Conservation (phyloP, 495 filamentous ascomycete species). For the Xylaria grammica region DNA sequence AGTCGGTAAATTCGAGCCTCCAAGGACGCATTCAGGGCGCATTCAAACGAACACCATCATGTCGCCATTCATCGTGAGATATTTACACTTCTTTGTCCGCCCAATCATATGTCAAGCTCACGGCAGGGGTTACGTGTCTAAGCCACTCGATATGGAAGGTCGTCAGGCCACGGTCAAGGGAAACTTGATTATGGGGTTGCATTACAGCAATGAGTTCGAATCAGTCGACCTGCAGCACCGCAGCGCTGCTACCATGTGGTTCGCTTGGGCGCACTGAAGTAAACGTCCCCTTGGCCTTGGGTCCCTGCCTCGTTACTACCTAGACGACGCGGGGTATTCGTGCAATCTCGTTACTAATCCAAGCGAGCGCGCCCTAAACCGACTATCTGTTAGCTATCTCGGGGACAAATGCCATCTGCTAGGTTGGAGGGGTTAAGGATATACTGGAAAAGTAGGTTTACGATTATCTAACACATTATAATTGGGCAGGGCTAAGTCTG, state of each 20-base stretch:
- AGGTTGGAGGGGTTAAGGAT: background rate
- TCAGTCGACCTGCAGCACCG: slow-evolving; percentile 6
- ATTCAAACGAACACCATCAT: background rate
- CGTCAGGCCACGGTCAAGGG: background rate
- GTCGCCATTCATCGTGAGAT: slow-evolving; percentile 16
- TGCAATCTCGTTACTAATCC: background rate
- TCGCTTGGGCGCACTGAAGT: background rate
- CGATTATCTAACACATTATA: background rate
- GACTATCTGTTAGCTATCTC: background rate
- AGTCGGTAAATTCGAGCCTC: background rate
- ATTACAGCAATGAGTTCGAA: slow-evolving; percentile 3
- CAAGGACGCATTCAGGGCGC: background rate
- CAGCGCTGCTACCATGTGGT: background rate
- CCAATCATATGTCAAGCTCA: slow-evolving; percentile 5
- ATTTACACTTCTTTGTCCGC: slow-evolving; percentile 1
- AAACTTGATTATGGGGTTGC: slow-evolving; percentile 18
- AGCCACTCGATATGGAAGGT: slow-evolving; percentile 13
- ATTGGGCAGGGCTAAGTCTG: background rate
- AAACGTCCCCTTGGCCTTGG: too few species aligned
- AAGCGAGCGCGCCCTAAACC: background rate
- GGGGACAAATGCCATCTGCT: background rate
- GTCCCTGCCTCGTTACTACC: background rate
- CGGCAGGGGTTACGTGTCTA: slow-evolving; percentile 12
- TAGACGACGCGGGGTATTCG: background rate
- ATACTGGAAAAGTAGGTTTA: background rate